Percentiles rank a stretch among this genome's conserved stretches.
phyloP scores from a whole-genome alignment of 139 green algal genomes.

The Monoraphidium neglectum region DNA sequence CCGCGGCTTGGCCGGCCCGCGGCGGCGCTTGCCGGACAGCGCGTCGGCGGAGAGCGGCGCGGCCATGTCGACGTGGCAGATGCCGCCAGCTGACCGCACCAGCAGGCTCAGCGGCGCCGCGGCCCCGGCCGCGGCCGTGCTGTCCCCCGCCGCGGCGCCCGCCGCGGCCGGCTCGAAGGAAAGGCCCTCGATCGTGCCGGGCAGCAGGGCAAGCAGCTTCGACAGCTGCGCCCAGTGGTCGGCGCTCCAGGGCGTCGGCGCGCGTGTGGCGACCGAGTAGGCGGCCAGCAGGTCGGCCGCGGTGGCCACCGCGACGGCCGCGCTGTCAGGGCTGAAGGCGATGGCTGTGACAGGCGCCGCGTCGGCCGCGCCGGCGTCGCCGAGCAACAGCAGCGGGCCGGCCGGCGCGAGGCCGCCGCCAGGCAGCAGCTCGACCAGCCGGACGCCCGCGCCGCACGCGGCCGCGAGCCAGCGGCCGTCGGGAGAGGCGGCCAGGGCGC shows the following conservation, averaged over 20 bases:
- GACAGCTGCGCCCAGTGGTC: conserved; percentile 22
- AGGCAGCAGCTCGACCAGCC: conserved; percentile 9
- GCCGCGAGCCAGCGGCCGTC: conserved; percentile 71
- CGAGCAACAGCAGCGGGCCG: conserved; percentile 43
- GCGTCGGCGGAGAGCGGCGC: conserved; percentile 14
- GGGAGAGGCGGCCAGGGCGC: conserved; percentile 49
- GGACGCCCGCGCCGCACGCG: conserved; percentile 44
- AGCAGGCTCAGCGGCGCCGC: conserved; percentile 30
- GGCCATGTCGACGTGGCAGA: conserved; percentile 45
- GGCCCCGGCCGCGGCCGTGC: neutral
- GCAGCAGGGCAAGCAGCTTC: conserved; percentile 37
- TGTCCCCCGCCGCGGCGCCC: neutral
- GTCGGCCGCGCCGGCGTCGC: conserved; percentile 31
- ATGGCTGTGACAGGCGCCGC: conserved; percentile 43
- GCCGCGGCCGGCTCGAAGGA: conserved; percentile 32
- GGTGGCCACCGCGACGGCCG: conserved; percentile 46
- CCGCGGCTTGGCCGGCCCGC: conserved; percentile 10
- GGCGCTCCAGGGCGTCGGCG: conserved; percentile 40
- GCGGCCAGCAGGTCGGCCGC: conserved; percentile 39
- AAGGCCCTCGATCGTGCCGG: conserved; percentile 41
- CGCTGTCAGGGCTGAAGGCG: conserved; percentile 54
- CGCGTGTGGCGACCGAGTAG: conserved; percentile 39
- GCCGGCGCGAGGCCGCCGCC: conserved; percentile 12
- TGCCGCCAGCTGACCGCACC: conserved; percentile 17
- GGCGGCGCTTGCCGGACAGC: neutral